Conservation (phyloP, 805 yeast genomes). For the Zygotorulaspora florentina region DNA sequence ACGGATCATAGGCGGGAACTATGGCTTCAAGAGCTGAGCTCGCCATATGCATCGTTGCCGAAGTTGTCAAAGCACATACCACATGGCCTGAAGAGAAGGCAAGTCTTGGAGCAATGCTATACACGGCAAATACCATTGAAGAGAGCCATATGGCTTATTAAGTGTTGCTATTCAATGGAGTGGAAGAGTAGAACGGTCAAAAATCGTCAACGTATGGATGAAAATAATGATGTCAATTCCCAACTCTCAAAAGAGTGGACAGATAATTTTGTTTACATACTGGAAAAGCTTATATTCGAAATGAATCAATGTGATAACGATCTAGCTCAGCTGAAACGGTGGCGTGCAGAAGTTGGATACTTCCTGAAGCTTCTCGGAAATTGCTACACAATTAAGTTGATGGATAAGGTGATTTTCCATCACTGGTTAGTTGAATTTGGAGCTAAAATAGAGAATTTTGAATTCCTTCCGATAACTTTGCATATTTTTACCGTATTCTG, state of each 20-base stretch:
- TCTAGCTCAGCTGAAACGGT: conserved; percentile 25
- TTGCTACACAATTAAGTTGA: conserved; percentile 61
- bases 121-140: conserved; percentile 62
- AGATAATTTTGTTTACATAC: conserved; percentile 61
- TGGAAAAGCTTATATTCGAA: conserved; percentile 35
- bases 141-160: conserved; percentile 89
- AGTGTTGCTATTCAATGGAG: conserved; percentile 82
- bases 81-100: conserved; percentile 77
- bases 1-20: conserved; percentile 81
- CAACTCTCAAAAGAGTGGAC: conserved; percentile 90
- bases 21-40: conserved; percentile 81
- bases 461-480: conserved; percentile 44
- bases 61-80: conserved; percentile 77
- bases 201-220: conserved; percentile 12
- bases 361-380: conserved; percentile 56
- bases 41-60: conserved; percentile 59
- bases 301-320: conserved; percentile 32
- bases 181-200: conserved; percentile 24
- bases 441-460: conserved; percentile 36
- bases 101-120: conserved; percentile 69
- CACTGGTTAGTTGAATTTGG: conserved; percentile 59
- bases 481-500: conserved; percentile 65
- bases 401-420: conserved; percentile 60
- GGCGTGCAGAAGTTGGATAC: conserved; percentile 55
- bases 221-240: conserved; percentile 16